A percentile compares a stretch with the other conserved stretches of the same genome.
These are phyloP conservation scores for Pichia terricola DNA, from an alignment of 1,139 yeast genomes.

Conservation along the genomic window DNA sequence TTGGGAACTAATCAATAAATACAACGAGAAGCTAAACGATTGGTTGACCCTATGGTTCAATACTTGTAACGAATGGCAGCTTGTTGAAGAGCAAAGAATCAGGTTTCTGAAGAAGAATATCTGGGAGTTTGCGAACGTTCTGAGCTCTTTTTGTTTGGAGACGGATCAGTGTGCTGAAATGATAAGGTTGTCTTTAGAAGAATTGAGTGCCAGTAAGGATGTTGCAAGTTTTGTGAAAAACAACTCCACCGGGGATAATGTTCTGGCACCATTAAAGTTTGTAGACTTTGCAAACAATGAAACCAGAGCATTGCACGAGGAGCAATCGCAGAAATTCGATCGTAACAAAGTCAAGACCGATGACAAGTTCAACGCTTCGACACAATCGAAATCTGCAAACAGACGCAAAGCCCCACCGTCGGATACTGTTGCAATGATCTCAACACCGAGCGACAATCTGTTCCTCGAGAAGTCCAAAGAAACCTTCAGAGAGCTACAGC, in stretches of 20 bases:
- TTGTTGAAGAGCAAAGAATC: slow-evolving; percentile 69
- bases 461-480: slow-evolving; percentile 15
- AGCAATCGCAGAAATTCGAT: slow-evolving; percentile 12
- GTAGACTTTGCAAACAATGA: slow-evolving; percentile 38
- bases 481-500: slow-evolving; percentile 21
- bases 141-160: slow-evolving; percentile 69
- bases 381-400: too few relatives aligned
- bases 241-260: slow-evolving; percentile 60
- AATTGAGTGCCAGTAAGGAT: slow-evolving; percentile 56
- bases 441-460: too few relatives aligned
- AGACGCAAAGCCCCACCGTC: too few relatives aligned
- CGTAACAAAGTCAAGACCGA: neutral
- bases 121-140: slow-evolving; percentile 74
- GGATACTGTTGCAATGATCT: too few relatives aligned
- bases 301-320: slow-evolving; percentile 11
- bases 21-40: slow-evolving; percentile 56
- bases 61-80: slow-evolving; percentile 61
- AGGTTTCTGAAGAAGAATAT: slow-evolving; percentile 66
- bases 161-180: slow-evolving; percentile 70
- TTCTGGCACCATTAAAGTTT: slow-evolving; percentile 47
- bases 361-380: too few relatives aligned
- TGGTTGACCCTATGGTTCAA: slow-evolving; percentile 78
- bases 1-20: slow-evolving; percentile 46
- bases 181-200: slow-evolving; percentile 59
- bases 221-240: slow-evolving; percentile 44